Base-by-base conservation (phyloP, 2,329 filamentous ascomycete genomes). In the Hysterium pulicare region DNA sequence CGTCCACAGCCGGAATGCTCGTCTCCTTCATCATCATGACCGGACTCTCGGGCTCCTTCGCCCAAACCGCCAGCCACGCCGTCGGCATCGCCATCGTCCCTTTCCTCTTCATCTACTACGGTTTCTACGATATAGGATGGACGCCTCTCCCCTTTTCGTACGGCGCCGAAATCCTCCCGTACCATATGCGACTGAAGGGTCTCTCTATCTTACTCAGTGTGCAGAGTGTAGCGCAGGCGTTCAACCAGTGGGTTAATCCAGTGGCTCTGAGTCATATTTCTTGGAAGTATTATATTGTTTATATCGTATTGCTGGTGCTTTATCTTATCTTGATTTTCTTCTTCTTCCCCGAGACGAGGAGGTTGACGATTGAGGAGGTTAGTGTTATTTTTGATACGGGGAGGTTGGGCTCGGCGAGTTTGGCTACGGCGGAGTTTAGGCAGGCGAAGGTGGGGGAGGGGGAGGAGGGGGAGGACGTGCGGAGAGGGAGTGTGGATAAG, bases 161-260 rank as follows among this genome's bases (percentile, higher is more conserved):
- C 57, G 67, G 68, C 2, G 67, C 69, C 40, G 73, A 76, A 48
- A 74, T 76, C 46, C 56, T 74, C 44, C 72, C 73, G 3, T 76
- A 71, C 61, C 68, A 67, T 45, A 68, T 75, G 42, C 71, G 73
- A 38, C 70, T 71, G 44, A 74, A 74, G 59, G 73, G 73, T 32
- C 59, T 75, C 40, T 61, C 64, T 48, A 53, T 84, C 51, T 80
- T 83, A 76, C 83, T 83, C 60, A 74, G 84, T 38, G 77, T 75
- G 16, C 73, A 84, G 17, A 79, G 84, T 61, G 78, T 78, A 35
- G 71, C 80, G 23, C 67, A 84, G 28, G 78, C 80, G 38, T 72
- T 84, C 47, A 77, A 78, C 57, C 78, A 80, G 71, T 80, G 70
- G 51, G 76, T 76, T 54, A 84, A 85, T 70, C 60, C 58, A 0